Evolutionary conservation across 441 rosid genomes (phyloP).

Genomic region (Lagerstroemia fauriei): DNA sequence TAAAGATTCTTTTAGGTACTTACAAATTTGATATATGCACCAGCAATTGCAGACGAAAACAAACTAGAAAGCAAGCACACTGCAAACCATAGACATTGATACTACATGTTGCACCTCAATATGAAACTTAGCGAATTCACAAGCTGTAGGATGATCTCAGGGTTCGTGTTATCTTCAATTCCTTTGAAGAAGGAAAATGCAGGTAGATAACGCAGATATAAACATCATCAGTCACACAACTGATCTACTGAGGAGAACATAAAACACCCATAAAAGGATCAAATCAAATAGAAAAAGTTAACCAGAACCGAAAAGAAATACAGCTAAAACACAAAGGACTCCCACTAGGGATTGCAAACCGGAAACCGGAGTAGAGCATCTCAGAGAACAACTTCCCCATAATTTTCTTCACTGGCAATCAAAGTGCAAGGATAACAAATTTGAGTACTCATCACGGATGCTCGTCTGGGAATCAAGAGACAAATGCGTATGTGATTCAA

Average conservation of each 20-base stretch:
- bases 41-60: background rate
- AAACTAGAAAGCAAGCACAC: too few species aligned
- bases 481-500: too few species aligned
- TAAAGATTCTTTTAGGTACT: too few species aligned
- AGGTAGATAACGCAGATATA: too few species aligned
- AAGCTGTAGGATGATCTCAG: background rate
- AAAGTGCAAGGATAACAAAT: conserved; percentile 21
- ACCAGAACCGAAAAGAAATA: background rate
- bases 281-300: background rate
- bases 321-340: background rate
- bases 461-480: background rate
- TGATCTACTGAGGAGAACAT: too few species aligned
- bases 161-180: background rate
- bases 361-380: background rate
- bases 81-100: too few species aligned
- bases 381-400: conserved; percentile 8
- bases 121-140: too few species aligned
- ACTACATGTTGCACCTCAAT: too few species aligned
- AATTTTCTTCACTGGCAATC: conserved; percentile 5
- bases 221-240: too few species aligned
- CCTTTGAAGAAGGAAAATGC: too few species aligned
- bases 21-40: background rate
- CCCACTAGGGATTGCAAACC: background rate
- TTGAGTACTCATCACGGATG: conserved; percentile 13
- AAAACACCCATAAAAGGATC: background rate